Conservation (phyloP, 2,329 filamentous ascomycete species). For the Fusarium drepaniforme region DNA sequence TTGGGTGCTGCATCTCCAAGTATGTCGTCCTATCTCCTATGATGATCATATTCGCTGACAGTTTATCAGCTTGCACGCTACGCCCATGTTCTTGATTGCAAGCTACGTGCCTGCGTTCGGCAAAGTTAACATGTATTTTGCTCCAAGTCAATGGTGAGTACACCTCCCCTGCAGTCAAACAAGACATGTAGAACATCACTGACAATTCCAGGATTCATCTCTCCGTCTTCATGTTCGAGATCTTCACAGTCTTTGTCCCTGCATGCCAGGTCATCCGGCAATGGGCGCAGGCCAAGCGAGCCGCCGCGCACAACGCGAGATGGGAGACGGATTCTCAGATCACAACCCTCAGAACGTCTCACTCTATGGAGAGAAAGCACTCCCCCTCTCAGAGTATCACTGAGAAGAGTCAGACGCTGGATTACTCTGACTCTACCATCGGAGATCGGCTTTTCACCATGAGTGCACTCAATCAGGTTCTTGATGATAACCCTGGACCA, state of each 20-base stretch:
- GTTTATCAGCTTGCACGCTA: slow-evolving; percentile 65
- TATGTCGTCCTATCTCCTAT: slow-evolving; percentile 37
- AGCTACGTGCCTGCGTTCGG: slow-evolving; percentile 63
- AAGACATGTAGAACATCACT: not conserved
- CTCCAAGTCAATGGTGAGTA: slow-evolving; percentile 71
- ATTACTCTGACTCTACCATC: slow-evolving; percentile 14
- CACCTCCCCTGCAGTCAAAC: slow-evolving; percentile 55
- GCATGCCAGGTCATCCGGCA: slow-evolving; percentile 67
- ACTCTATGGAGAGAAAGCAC: slow-evolving; percentile 14
- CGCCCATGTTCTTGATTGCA: slow-evolving; percentile 74
- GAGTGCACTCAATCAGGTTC: slow-evolving; percentile 70
- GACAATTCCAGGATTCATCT: slow-evolving; percentile 51
- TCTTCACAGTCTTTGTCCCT: slow-evolving; percentile 73
- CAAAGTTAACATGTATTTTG: slow-evolving; percentile 63
- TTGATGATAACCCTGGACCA: slow-evolving; percentile 67
- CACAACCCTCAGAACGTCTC: slow-evolving; percentile 20
- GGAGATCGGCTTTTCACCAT: slow-evolving; percentile 66
- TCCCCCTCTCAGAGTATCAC: not conserved
- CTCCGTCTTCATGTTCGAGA: slow-evolving; percentile 57
- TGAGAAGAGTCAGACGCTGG: slow-evolving; percentile 6
- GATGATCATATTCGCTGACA: not conserved
- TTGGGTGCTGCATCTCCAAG: slow-evolving; percentile 59
- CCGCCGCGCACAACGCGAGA: slow-evolving; percentile 19
- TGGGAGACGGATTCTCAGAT: slow-evolving; percentile 25
- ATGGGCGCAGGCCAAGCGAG: slow-evolving; percentile 51